Conservation (phyloP, 306 rosid species). For the Castanospermum australe region DNA sequence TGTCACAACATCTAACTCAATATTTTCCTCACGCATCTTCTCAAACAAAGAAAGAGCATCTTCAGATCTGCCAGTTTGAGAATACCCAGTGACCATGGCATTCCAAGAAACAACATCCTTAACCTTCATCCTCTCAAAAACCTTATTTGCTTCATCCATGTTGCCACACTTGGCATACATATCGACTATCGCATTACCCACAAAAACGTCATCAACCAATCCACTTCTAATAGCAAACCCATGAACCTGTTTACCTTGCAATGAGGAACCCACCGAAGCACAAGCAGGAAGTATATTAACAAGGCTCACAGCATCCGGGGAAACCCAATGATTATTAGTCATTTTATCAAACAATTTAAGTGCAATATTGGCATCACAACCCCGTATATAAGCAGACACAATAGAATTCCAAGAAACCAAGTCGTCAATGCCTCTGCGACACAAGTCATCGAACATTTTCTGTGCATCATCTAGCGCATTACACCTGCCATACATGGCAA, state of each 20-base stretch:
- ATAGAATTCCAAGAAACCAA: slow-evolving; percentile 83
- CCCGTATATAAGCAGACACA: slow-evolving; percentile 54
- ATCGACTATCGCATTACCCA: slow-evolving; percentile 79
- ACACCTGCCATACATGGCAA: slow-evolving; percentile 77
- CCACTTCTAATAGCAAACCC: slow-evolving; percentile 61
- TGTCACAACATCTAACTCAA: slow-evolving; percentile 76
- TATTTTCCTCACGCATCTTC: slow-evolving; percentile 61
- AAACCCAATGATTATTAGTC: slow-evolving; percentile 24
- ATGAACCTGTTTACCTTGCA: slow-evolving; percentile 67
- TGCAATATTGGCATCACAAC: slow-evolving; percentile 39
- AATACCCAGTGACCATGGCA: slow-evolving; percentile 83
- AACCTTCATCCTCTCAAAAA: slow-evolving; percentile 60
- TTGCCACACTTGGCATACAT: slow-evolving; percentile 77
- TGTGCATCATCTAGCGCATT: slow-evolving; percentile 44
- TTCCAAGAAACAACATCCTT: slow-evolving; percentile 95
- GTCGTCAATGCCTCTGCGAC: slow-evolving; percentile 54
- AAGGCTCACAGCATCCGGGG: slow-evolving; percentile 64
- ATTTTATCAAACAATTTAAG: slow-evolving; percentile 48
- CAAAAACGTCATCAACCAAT: slow-evolving; percentile 72
- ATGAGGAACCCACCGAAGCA: slow-evolving; percentile 44
- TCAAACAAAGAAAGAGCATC: slow-evolving; percentile 57
- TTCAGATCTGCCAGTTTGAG: slow-evolving; percentile 68
- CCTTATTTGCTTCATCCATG: slow-evolving; percentile 68
- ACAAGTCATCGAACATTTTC: slow-evolving; percentile 68
- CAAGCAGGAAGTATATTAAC: slow-evolving; percentile 81